These are phyloP conservation scores for Elaeis oleifera DNA, from an alignment of 202 grass and related monocot genomes.

Conservation along the genomic window DNA sequence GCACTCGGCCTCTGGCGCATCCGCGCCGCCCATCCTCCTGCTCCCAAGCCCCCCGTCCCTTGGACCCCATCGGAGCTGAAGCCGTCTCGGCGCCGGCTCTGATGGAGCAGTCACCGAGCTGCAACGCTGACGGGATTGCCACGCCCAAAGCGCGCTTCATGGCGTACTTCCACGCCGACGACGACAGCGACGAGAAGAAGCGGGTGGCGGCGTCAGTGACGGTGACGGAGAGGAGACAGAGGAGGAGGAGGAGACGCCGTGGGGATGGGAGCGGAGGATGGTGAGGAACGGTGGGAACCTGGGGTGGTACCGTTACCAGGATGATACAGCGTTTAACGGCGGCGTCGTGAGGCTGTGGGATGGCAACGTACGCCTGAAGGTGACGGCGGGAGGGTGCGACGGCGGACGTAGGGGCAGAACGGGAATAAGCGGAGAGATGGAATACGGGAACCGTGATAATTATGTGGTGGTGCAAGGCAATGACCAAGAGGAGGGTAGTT, in stretches of 20 bases:
- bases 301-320: slow-evolving; percentile 11
- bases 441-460: too few species aligned
- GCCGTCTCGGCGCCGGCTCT: background rate
- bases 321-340: slow-evolving; percentile 6
- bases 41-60: background rate
- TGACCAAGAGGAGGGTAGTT: too few species aligned
- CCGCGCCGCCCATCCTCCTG: background rate
- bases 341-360: slow-evolving; percentile 22
- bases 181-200: background rate
- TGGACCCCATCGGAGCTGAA: background rate
- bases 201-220: background rate
- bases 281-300: background rate
- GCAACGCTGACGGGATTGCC: background rate
- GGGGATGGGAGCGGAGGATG: background rate
- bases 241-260: background rate
- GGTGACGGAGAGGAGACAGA: background rate
- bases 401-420: background rate
- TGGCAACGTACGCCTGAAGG: background rate
- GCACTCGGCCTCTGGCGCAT: slow-evolving; percentile 4
- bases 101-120: background rate
- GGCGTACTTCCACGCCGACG: slow-evolving; percentile 17
- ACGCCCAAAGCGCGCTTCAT: slow-evolving; percentile 4
- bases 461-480: too few species aligned
- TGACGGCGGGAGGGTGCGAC: background rate
- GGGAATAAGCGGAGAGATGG: too few species aligned